Conservation (phyloP, 306 rosid species). For the Vachellia collinsii region DNA sequence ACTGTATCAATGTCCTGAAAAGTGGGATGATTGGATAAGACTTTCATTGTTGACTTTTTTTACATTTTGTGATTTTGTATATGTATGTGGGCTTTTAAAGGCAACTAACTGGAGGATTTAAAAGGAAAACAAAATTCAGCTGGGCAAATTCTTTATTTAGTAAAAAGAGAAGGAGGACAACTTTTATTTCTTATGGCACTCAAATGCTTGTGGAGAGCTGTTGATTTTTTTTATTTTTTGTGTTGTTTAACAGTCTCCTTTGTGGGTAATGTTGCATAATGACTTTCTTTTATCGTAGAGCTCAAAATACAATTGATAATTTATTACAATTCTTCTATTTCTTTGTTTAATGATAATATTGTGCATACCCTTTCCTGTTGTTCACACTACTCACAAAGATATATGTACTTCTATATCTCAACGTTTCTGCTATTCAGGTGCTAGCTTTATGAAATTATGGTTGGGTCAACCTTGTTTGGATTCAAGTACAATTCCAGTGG, state of each 20-base stretch:
- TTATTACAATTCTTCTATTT: slow-evolving; percentile 3
- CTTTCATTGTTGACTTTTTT: no score
- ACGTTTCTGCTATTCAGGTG: slow-evolving; percentile 55
- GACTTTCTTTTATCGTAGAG: slow-evolving; percentile 26
- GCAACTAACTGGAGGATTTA: background rate
- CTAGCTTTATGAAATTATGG: slow-evolving; percentile 67
- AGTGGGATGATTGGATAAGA: no score
- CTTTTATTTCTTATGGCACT: background rate
- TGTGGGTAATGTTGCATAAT: background rate
- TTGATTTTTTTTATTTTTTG: background rate
- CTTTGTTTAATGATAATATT: slow-evolving; percentile 23
- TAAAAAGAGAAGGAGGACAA: background rate
- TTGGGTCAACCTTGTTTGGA: slow-evolving; percentile 57
- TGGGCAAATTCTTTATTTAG: background rate
- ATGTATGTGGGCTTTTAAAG: background rate
- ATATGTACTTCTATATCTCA: slow-evolving; percentile 28
- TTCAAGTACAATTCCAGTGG: slow-evolving; percentile 62
- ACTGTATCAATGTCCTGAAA: background rate
- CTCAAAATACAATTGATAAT: slow-evolving; percentile 25
- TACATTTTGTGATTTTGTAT: no score
- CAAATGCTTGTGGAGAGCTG: background rate
- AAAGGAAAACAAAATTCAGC: background rate
- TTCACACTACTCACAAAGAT: slow-evolving; percentile 10
- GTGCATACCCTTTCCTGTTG: slow-evolving; percentile 22
- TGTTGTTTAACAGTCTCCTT: background rate